phyloP scores from a whole-genome alignment of 2,329 filamentous ascomycete genomes.

The Fusarium anguioides region DNA sequence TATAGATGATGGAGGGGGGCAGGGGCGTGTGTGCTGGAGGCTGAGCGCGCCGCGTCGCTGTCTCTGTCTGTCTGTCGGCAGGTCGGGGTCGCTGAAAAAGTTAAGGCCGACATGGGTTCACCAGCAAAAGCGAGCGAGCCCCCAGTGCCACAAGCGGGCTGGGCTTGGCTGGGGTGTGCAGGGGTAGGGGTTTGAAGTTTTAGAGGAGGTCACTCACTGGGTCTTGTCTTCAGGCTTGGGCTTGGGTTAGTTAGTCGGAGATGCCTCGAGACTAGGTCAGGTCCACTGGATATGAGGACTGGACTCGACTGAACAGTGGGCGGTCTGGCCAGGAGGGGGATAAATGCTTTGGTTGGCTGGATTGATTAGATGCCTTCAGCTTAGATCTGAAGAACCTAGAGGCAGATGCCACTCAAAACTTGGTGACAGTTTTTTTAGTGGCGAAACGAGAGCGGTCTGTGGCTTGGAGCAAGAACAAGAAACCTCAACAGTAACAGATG shows the following conservation, averaged over 20 bases:
- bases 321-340: constrained; percentile 28
- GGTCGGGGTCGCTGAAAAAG: not conserved
- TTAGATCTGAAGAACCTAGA: constrained; percentile 1
- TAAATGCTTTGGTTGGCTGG: constrained; percentile 23
- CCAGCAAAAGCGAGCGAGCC: not conserved
- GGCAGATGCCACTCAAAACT: constrained; percentile 23
- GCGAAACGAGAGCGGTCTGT: constrained; percentile 30
- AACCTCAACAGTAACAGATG: constrained; percentile 8
- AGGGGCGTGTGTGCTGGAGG: constrained; percentile 51
- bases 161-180: constrained; percentile 12
- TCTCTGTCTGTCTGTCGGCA: not conserved
- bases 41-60: constrained; percentile 48
- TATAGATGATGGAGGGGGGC: not conserved
- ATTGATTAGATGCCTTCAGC: constrained; percentile 22
- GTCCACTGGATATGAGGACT: constrained; percentile 14
- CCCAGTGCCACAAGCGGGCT: constrained; percentile 39
- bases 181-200: not conserved
- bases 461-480: constrained; percentile 8
- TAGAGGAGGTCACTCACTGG: constrained; percentile 15
- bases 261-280: constrained; percentile 36
- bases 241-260: constrained; percentile 22
- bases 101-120: constrained; percentile 23
- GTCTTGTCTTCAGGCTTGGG: constrained; percentile 7
- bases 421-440: constrained; percentile 9
- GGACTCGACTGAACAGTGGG: constrained; percentile 4